Percentiles rank a stretch among this genome's conserved stretches.
These are phyloP conservation scores for Moesziomyces sp. DNA, from an alignment of 1,284 basidiomycete genomes.

Conservation along the genomic window DNA sequence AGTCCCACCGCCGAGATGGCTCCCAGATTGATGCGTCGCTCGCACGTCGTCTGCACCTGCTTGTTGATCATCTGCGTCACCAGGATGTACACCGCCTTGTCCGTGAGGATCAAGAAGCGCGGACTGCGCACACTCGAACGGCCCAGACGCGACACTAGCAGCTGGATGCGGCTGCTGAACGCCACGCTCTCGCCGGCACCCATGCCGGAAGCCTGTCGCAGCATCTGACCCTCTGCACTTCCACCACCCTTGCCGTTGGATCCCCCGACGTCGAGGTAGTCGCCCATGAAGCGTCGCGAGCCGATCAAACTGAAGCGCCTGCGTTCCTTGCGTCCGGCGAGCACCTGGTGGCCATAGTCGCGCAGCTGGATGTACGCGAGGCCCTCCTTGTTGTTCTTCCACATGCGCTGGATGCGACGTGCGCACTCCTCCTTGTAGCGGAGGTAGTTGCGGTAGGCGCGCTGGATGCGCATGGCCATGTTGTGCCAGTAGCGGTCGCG, in stretches of 20 bases:
- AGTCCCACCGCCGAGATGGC: constrained; percentile 86
- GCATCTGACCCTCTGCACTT: constrained; percentile 80
- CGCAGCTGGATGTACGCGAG: constrained; percentile 87
- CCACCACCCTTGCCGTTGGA: constrained; percentile 72
- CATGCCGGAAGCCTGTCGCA: constrained; percentile 80
- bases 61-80: constrained; percentile 73
- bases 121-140: constrained; percentile 93
- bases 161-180: constrained; percentile 86
- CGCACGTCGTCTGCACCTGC: constrained; percentile 76
- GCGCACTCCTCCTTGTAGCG: constrained; percentile 96
- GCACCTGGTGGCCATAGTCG: constrained; percentile 91
- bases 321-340: constrained; percentile 92
- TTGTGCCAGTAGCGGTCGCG: constrained; percentile 99
- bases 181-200: constrained; percentile 66
- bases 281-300: constrained; percentile 93
- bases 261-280: constrained; percentile 88
- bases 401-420: constrained; percentile 93
- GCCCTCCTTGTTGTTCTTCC: constrained; percentile 96
- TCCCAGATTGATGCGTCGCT: constrained; percentile 88
- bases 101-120: constrained; percentile 87
- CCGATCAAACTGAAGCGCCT: constrained; percentile 91
- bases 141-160: constrained; percentile 86
- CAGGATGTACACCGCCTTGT: constrained; percentile 87
- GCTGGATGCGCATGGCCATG: constrained; percentile 96
- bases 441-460: constrained; percentile 94